Evolutionary conservation across 2,329 filamentous ascomycete genomes (phyloP).

Genomic region (Akanthomyces lecanii): DNA sequence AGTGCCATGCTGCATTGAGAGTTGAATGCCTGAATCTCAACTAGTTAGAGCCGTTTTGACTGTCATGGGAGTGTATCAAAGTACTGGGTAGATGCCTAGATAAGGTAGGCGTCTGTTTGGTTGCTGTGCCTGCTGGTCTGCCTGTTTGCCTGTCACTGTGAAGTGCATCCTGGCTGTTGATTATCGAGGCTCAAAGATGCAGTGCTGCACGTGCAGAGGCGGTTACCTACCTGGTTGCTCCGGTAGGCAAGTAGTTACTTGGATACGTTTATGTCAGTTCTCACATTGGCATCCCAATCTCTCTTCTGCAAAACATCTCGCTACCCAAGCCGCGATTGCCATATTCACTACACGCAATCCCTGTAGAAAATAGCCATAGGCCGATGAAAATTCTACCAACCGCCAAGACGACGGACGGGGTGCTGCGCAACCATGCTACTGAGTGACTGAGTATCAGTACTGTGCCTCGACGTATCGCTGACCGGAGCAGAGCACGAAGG

Average conservation of each 20-base stretch:
- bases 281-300: not conserved
- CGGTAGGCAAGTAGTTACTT: not conserved
- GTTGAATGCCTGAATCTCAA: not conserved
- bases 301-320: conserved; percentile 2
- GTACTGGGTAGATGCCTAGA: no score
- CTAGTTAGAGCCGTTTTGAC: not conserved
- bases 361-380: not conserved
- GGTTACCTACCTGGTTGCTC: no score
- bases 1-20: not conserved
- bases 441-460: no score
- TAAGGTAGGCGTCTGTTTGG: no score
- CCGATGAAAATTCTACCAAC: not conserved
- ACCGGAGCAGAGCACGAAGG: not conserved
- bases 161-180: not conserved
- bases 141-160: not conserved
- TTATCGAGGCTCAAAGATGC: not conserved
- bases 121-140: not conserved
- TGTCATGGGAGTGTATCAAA: no score
- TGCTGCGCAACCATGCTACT: not conserved
- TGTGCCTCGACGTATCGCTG: no score
- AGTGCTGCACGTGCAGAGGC: no score
- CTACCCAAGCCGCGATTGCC: not conserved
- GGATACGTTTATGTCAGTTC: not conserved
- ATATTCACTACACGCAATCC: no score
- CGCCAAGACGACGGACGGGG: not conserved